Evolutionary conservation across 176 grass and related monocot species (phyloP), one percentile per base, ranked within the genome.

Genomic region (Oryza coarctata): DNA sequence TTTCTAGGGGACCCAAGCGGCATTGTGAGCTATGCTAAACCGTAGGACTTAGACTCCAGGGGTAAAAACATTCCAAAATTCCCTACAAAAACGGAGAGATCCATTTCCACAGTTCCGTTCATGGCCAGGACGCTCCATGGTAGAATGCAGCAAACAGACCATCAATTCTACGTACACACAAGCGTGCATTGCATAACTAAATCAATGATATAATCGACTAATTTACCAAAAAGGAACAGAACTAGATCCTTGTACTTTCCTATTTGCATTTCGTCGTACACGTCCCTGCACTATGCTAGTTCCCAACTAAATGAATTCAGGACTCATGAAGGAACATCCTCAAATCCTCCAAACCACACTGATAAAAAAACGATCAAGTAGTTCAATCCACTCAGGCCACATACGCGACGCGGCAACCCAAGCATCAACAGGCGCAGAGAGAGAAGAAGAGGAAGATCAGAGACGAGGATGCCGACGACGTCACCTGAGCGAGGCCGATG

Each of bases 401-500:
- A 7, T 9, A 4, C 22, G n/a, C 55, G 22, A 60, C 55, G 55
- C 22, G 41, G 71, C 12, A 45, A n/a, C 6, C 20, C 80, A 82
- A 63, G 43, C 38, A 79, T 63, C 65, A 44, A 52, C 29, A 31
- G 11, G 36, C 38, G 18, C 62, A 47, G 43, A 63, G 73, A 57
- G 20, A 52, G 32, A 15, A 13, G 2, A 33, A 28, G 60, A 62
- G 39, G 33, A 68, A 33, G 34, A 75, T 75, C 62, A 38, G 57
- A 45, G 30, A 57, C 14, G 62, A 77, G 33, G 44, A 75, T 50
- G 3, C 7, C 44, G 44, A 25, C 67, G 34, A 25, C 67, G 34
- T 83, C 55, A 94, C 95, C 95, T 98, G 95, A 5, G 92, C 95
- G 58, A 98, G 12, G 84, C 63, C 83, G 72, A 98, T 71, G 86